phyloP scores from a whole-genome alignment of 805 yeast genomes.

The Saturnispora besseyi region DNA sequence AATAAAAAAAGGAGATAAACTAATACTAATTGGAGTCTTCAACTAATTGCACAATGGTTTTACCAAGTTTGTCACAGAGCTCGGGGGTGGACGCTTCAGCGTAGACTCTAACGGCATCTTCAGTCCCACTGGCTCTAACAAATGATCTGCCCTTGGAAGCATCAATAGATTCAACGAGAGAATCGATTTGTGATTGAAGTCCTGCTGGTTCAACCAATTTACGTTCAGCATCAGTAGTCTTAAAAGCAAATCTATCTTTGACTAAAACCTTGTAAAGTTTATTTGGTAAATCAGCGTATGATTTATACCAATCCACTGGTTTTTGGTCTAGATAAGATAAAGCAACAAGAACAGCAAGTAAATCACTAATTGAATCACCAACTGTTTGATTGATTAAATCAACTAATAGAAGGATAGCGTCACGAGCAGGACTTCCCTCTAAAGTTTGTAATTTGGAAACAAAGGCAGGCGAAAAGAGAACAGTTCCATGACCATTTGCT shows the following conservation, averaged over 20 bases:
- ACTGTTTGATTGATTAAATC: constrained; percentile 88
- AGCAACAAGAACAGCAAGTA: constrained; percentile 66
- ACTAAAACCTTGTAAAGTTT: constrained; percentile 73
- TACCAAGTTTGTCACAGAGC: constrained; percentile 40
- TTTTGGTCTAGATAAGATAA: constrained; percentile 35
- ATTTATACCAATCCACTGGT: constrained; percentile 65
- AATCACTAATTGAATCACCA: constrained; percentile 96
- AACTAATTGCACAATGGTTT: constrained; percentile 22
- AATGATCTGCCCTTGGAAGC: constrained; percentile 62
- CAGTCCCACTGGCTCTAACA: constrained; percentile 96
- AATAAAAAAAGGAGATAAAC: not conserved
- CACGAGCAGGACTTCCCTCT: constrained; percentile 31
- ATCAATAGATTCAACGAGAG: constrained; percentile 36
- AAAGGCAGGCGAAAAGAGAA: constrained; percentile 57
- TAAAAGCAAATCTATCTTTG: constrained; percentile 67
- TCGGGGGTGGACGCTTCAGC: constrained; percentile 66
- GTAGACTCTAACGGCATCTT: constrained; percentile 92
- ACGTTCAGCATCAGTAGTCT: constrained; percentile 88
- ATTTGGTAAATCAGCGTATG: constrained; percentile 83
- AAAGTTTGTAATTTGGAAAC: constrained; percentile 32
- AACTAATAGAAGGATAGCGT: constrained; percentile 50
- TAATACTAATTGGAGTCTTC: not conserved
- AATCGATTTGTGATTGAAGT: constrained; percentile 66
- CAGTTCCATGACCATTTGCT: constrained; percentile 99
- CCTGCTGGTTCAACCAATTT: constrained; percentile 68